phyloP scores from a whole-genome alignment of 2,329 filamentous ascomycete genomes.

The Capronia coronata region DNA sequence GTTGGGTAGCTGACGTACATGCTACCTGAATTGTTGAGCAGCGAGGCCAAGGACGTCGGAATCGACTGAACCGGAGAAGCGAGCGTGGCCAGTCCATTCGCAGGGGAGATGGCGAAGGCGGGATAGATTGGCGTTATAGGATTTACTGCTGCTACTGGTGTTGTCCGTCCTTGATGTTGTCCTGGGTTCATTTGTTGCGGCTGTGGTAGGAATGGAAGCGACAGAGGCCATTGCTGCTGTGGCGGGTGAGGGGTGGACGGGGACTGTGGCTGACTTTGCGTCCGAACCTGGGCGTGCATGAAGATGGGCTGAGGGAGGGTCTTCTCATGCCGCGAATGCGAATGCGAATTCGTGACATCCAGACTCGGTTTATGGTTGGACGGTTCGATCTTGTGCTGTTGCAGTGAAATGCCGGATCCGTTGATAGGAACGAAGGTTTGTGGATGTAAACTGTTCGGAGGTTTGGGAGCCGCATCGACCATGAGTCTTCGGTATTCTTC shows the following conservation, averaged over 20 bases:
- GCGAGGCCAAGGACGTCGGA: slow-evolving; percentile 23
- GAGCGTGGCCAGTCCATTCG: slow-evolving; percentile 3
- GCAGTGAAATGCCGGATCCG: background rate
- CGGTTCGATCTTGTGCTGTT: slow-evolving; percentile 5
- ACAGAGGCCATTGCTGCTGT: slow-evolving; percentile 13
- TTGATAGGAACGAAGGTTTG: slow-evolving; percentile 7
- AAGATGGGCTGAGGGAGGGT: slow-evolving; percentile 15
- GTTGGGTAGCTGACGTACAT: slow-evolving; percentile 19
- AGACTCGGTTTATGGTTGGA: background rate
- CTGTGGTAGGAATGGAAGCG: slow-evolving; percentile 2
- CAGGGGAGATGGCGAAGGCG: slow-evolving; percentile 5
- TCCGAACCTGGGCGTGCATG: slow-evolving; percentile 6
- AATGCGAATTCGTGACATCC: background rate
- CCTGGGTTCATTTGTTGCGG: slow-evolving; percentile 10
- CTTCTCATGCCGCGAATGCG: background rate
- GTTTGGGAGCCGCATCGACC: slow-evolving; percentile 10
- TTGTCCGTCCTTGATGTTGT: too few species aligned
- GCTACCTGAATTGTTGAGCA: slow-evolving; percentile 20
- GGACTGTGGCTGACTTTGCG: slow-evolving; percentile 12
- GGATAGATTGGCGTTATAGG: slow-evolving; percentile 16
- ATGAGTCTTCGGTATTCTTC: slow-evolving; percentile 22
- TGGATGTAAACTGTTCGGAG: background rate
- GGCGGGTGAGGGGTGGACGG: slow-evolving; percentile 7
- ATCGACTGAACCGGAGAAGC: slow-evolving; percentile 8
- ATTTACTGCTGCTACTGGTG: slow-evolving; percentile 6